Conservation (phyloP, 1,139 yeast genomes). For the Debaryomyces udenii region DNA sequence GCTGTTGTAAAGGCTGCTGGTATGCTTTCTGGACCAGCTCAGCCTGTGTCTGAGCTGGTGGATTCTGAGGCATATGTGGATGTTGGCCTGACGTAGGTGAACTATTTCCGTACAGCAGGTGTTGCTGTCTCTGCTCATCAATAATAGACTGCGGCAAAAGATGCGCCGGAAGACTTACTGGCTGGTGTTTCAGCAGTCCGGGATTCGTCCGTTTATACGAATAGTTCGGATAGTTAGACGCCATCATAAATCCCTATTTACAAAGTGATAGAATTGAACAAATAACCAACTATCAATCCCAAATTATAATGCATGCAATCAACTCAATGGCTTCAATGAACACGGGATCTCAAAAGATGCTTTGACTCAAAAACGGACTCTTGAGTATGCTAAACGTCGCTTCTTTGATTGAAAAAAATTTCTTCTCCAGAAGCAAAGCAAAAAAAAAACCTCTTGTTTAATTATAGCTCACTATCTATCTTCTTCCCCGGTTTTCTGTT, state of each 20-base stretch:
- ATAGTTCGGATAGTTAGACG: constrained; percentile 3
- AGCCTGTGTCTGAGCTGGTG: not conserved
- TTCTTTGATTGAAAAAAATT: too few relatives aligned
- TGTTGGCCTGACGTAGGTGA: constrained; percentile 10
- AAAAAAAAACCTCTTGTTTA: too few relatives aligned
- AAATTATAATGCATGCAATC: too few relatives aligned
- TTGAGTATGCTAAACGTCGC: too few relatives aligned
- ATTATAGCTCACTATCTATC: too few relatives aligned
- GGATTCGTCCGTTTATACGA: constrained; percentile 1
- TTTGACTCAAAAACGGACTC: too few relatives aligned
- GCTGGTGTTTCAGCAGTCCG: constrained; percentile 3
- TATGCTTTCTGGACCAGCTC: not conserved
- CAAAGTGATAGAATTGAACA: too few relatives aligned
- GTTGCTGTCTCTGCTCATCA: constrained; percentile 15
- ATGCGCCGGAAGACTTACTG: constrained; percentile 34
- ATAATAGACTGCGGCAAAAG: constrained; percentile 38
- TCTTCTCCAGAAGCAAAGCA: too few relatives aligned
- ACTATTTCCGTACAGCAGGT: constrained; percentile 5
- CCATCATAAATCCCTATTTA: not conserved
- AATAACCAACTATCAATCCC: too few relatives aligned
- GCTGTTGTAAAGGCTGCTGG: constrained; percentile 8
- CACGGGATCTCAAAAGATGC: too few relatives aligned
- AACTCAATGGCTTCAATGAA: too few relatives aligned
- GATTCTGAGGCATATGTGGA: not conserved
- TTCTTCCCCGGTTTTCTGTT: too few relatives aligned